Evolutionary conservation across 2,329 filamentous ascomycete genomes (phyloP), one percentile per base, ranked within the genome.

Genomic region (Paraphoma chrysanthemicola): DNA sequence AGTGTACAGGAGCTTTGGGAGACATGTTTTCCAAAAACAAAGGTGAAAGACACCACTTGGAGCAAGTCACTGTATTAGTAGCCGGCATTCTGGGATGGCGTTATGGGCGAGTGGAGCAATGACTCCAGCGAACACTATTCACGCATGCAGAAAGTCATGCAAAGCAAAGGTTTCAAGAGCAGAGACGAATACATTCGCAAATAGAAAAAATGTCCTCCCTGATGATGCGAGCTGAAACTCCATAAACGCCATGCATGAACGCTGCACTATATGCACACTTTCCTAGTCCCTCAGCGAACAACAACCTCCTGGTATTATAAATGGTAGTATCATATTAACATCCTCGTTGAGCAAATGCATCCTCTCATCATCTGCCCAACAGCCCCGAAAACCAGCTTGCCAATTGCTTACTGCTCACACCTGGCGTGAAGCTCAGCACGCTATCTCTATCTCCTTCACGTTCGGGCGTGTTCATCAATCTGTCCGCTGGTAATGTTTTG

Each of bases 361-460:
- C 39, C 2, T 42, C n/a, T n/a, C 14, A 8, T 60, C 52, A 68
- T 8, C 69, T 59, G 3, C 72, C 71, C 31, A 75, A 42, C 16
- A 76, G 51, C 2, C 69, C 72, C 1, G 73, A 74, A 17, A 76
- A 63, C 73, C 73, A 75, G 23, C 41, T 67, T 6, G 70, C 56
- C n/a, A 75, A 44, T 14, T 74, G 69, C 60, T 69, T 73, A 1
- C 67, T 63, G n/a, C 57, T 56, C 46, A 64, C 59, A 39, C 64
- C 69, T 1, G 67, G 67, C 12, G 71, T 64, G 47, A 69, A 62
- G 39, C 68, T 71, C 4, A 67, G 12, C 17, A 63, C 63, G 11
- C 46, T 55, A 47, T 63, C 64, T 36, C 8, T 48, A 31, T 44
- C 49, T 11, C 44, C 28, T 41, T 51, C 48, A 54, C 11, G 43